Evolutionary conservation across 2,329 filamentous ascomycete species (phyloP), one percentile per base, ranked within the genome.

Genomic region (Paracorniculantispora psalliotae): DNA sequence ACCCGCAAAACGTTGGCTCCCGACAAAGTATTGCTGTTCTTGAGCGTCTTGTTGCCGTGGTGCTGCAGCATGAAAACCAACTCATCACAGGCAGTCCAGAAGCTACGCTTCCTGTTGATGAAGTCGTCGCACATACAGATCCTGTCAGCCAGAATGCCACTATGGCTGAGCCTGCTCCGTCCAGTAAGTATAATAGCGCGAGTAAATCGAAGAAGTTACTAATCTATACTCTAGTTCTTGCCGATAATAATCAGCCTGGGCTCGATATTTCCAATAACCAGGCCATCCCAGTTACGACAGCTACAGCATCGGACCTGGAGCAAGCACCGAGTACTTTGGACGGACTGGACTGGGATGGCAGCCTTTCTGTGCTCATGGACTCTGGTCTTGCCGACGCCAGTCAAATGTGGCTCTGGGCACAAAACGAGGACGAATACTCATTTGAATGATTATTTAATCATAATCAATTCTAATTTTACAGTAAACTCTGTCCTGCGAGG

Each of bases 371-470:
- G 9, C 33, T 61, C n/a, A 51, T 52, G 46, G 53, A 60, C 10
- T 51, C 28, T 37, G 59, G 47, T 8, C 25, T 60, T 15, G 47
- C 44, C 25, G 59, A 60, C 17, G 59, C 59, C 9, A 57, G 59
- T 15, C 59, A 60, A 21, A 33, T 61, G 33, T 61, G 53, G 54
- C 30, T 61, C 4, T 61, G 59, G 59, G 30, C 52, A 17, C 41
- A 57, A n/a, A 19, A 59, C 9, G 41, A 47, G 28, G 54, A 58
- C 21, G 46, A 30, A 23, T 35, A 51, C 13, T 5, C 37, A 21
- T 57, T 33, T 33, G 37, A 47, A 46, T 37, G 19, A 47, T 48
- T 19, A 23, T n/a, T 17, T 15, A 17, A 43, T 5, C 23, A 12
- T 49, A 15, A 6, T 28, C 13, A 49, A 28, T 12, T 5, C 17